phyloP scores from a whole-genome alignment of 805 yeast species.

The Metschnikowia arizonensis region DNA sequence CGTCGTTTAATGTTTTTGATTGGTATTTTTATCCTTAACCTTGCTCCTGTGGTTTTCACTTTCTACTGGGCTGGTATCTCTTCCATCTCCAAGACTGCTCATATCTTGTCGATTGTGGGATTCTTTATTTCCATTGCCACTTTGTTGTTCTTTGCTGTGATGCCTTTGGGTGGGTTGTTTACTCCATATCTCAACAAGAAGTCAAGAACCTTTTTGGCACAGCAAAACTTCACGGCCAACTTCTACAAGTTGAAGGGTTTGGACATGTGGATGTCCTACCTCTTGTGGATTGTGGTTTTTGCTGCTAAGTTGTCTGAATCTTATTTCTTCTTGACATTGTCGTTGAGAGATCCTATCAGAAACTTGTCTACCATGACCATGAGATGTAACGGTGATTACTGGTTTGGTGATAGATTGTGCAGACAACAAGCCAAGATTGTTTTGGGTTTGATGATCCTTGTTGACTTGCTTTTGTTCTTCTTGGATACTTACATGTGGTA shows the following conservation, averaged over 20 bases:
- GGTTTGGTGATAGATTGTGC: slow-evolving; percentile 78
- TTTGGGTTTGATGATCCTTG: slow-evolving; percentile 86
- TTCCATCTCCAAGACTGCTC: slow-evolving; percentile 65
- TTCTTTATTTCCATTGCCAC: slow-evolving; percentile 87
- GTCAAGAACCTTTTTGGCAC: slow-evolving; percentile 84
- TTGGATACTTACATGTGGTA: slow-evolving; percentile 99
- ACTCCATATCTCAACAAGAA: slow-evolving; percentile 86
- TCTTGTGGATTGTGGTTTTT: slow-evolving; percentile 86
- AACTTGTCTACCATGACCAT: slow-evolving; percentile 75
- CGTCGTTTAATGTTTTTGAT: slow-evolving; percentile 80
- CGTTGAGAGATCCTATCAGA: slow-evolving; percentile 88
- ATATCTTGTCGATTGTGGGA: slow-evolving; percentile 75
- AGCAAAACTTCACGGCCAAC: slow-evolving; percentile 93
- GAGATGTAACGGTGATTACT: slow-evolving; percentile 95
- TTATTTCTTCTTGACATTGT: slow-evolving; percentile 69
- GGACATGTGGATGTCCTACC: slow-evolving; percentile 94
- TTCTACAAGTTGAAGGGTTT: slow-evolving; percentile 76
- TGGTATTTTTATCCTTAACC: slow-evolving; percentile 61
- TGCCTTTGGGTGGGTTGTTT: slow-evolving; percentile 96
- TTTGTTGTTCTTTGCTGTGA: slow-evolving; percentile 76
- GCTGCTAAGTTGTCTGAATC: slow-evolving; percentile 82
- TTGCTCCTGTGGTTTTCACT: slow-evolving; percentile 83
- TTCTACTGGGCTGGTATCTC: slow-evolving; percentile 74
- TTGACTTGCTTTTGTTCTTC: slow-evolving; percentile 93
- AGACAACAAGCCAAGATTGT: slow-evolving; percentile 83